Conservation (phyloP, 23 red algal genomes). For the Gracilaria vermiculophylla region DNA sequence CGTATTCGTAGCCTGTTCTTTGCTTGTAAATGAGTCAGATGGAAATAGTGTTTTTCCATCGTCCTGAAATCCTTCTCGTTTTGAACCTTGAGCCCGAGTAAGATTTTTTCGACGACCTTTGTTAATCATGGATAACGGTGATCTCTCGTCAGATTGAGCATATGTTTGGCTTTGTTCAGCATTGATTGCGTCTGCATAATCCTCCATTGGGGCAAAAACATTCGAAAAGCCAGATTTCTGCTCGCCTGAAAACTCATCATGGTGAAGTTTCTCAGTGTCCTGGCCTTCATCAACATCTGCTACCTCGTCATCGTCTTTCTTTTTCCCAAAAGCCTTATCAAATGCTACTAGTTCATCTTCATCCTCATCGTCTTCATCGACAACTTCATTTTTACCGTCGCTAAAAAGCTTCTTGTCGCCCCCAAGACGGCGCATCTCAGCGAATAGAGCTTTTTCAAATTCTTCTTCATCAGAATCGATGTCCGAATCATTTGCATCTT, state of each 20-base stretch:
- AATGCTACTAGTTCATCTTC: conserved; percentile 59
- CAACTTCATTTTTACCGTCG: neutral
- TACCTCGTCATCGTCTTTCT: neutral
- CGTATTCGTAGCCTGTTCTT: neutral
- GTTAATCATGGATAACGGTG: neutral
- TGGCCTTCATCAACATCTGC: neutral
- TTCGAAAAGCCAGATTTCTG: neutral
- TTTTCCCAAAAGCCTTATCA: conserved; percentile 34
- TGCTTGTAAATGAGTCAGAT: neutral
- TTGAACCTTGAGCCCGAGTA: neutral
- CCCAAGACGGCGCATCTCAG: conserved; percentile 57
- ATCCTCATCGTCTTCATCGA: conserved; percentile 51
- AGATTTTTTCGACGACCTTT: neutral
- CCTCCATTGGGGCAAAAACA: neutral
- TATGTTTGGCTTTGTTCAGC: neutral
- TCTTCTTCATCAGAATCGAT: conserved; percentile 69
- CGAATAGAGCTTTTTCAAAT: conserved; percentile 51
- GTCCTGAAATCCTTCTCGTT: neutral
- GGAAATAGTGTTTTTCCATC: neutral
- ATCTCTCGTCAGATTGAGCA: neutral
- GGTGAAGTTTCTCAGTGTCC: neutral
- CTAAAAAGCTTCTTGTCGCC: conserved; percentile 7
- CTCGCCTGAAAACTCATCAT: neutral
- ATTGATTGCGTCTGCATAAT: neutral
- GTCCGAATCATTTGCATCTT: neutral